A percentile compares a stretch with the other conserved stretches of the same genome.
Evolutionary conservation across 352 stramenopile genomes (phyloP).

Genomic region (Sclerospora graminicola): DNA sequence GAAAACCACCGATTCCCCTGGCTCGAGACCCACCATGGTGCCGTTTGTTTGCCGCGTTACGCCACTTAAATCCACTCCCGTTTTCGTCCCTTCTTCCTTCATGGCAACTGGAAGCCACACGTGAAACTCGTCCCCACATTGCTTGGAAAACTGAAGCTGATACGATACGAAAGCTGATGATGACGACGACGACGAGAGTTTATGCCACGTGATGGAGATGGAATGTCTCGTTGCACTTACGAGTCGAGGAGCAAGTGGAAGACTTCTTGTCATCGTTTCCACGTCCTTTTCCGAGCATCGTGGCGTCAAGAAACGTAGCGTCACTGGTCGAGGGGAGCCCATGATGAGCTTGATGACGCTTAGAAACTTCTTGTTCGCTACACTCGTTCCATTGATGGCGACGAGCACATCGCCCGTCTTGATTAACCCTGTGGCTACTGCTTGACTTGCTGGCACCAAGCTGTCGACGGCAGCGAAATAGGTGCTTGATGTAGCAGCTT

Average conservation of each 20-base stretch:
- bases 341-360: conserved; percentile 75
- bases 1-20: conserved; percentile 43
- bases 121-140: conserved; percentile 49
- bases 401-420: conserved; percentile 62
- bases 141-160: conserved; percentile 54
- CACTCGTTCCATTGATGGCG: conserved; percentile 57
- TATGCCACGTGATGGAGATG: conserved; percentile 51
- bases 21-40: conserved; percentile 53
- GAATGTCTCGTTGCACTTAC: conserved; percentile 53
- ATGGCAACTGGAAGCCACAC: conserved; percentile 42
- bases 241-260: conserved; percentile 47
- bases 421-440: conserved; percentile 54
- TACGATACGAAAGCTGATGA: conserved; percentile 25
- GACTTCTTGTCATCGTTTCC: conserved; percentile 44
- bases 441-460: conserved; percentile 71
- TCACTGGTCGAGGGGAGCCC: conserved; percentile 45
- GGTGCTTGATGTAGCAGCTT: conserved; percentile 44
- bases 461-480: conserved; percentile 74
- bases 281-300: conserved; percentile 19
- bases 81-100: conserved; percentile 34
- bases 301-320: conserved; percentile 60
- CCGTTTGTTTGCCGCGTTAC: conserved; percentile 47
- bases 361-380: conserved; percentile 53
- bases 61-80: conserved; percentile 28
- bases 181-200: conserved; percentile 11